These are phyloP conservation scores for Xylariales sp. DNA, from an alignment of 2,329 filamentous ascomycete species.

Conservation along the genomic window DNA sequence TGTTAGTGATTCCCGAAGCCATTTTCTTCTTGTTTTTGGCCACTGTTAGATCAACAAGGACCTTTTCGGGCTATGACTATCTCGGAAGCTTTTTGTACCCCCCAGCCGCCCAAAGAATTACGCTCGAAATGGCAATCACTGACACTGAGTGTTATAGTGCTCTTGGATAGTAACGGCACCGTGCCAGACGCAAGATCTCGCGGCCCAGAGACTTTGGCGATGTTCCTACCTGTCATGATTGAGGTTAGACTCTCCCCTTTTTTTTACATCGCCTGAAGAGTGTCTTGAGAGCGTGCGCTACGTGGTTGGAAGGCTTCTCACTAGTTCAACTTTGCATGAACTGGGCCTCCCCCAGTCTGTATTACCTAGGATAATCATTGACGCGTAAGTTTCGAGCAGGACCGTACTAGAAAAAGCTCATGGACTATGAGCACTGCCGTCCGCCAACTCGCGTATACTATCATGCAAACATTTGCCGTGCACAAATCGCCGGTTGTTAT, in stretches of 20 bases:
- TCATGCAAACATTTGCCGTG: constrained; percentile 45
- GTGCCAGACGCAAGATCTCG: constrained; percentile 37
- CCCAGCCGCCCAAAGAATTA: neutral
- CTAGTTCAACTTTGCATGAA: too few species aligned
- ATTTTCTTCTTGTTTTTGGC: neutral
- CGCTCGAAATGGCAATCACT: neutral
- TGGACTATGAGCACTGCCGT: constrained; percentile 54
- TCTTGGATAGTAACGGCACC: constrained; percentile 48
- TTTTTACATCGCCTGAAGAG: neutral
- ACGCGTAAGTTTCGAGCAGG: constrained; percentile 11
- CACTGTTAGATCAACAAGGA: neutral
- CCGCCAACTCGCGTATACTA: constrained; percentile 53
- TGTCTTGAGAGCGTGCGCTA: neutral
- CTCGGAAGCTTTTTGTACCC: too few species aligned
- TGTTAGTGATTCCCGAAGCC: neutral
- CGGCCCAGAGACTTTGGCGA: constrained; percentile 47
- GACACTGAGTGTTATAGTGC: neutral
- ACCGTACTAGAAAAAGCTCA: constrained; percentile 51
- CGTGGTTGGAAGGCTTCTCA: neutral
- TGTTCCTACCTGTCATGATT: constrained; percentile 56
- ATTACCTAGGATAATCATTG: neutral
- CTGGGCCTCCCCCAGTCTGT: too few species aligned
- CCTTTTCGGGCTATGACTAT: neutral
- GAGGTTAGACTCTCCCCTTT: constrained; percentile 45
- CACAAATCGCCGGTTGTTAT: constrained; percentile 43